Base-by-base conservation (phyloP, 129 eudicot genomes). In the Cynara cardunculus region DNA sequence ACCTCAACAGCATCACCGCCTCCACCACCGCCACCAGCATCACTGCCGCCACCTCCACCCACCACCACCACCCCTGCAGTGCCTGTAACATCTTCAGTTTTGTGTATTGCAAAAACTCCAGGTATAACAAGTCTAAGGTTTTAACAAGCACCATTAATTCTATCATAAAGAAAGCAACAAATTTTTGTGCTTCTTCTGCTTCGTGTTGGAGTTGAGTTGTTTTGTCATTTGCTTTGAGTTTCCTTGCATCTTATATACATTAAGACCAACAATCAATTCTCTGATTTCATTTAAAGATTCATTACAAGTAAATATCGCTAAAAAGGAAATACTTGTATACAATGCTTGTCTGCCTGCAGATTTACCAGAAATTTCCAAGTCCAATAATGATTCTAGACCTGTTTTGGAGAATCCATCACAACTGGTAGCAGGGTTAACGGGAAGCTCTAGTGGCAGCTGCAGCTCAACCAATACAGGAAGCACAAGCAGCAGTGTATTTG, bases 401-500 rank as follows among this genome's bases (percentile, higher is more conserved):
- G 77, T 83, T 69, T 66, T 85, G 44, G 87, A 87, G n/a, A 87
- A 89, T 59, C 44, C 86, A 56, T 82, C 89, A 27, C 81, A 81
- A 67, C 13, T 74, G 56, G 73, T 75, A 25, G 71, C 81, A 5
- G 88, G 87, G 22, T 75, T 84, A 41, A 86, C 82, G 6, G 88
- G 87, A 76, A 83, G 90, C 83, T 84, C 92, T 83, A 81, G 84
- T 37, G 88, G 86, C 75, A 89, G 86, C 66, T 82, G 87, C 88
- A 83, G 86, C 74, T 87, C 97, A 30, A 80, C 90, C 81, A 88
- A 89, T 80, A 85, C 81, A 5, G 95, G 91, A 74, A 89, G 91
- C 87, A 87, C 95, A 34, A 91, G 89, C 84, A 91, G 92, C 81
- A 85, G 78, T 75, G 97, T 91, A 26, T 93, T 96, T 80, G 93